Evolutionary conservation across 768 basidiomycete species (phyloP), one percentile per base, ranked within the genome.

Genomic region (Pulveroboletus sp.): DNA sequence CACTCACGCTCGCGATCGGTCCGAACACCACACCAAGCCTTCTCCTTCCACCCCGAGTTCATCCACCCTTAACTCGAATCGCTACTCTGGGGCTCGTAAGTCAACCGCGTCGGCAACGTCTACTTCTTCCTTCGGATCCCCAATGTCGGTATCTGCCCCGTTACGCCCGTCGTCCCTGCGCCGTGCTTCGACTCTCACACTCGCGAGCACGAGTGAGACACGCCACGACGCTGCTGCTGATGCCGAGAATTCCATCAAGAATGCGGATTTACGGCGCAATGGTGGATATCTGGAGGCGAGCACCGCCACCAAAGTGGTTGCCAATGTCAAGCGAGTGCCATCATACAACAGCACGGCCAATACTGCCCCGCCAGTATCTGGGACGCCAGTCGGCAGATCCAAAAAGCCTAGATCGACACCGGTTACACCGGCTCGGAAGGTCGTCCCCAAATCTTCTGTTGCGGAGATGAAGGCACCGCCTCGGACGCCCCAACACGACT

Each of bases 11-110:
- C 58, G 54, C n/a, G 53, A 47, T 37, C 64, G 53, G 3, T 60
- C 60, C 3, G 63, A 60, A 12, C 39, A n/a, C n/a, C n/a, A 68
- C 36, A 56, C 53, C 24, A 58, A 23, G 26, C 38, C 42, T 54
- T 62, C 68, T 48, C 63, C 81, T 1, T 82, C 83, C 4, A 82
- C 82, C 0, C 79, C 84, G 1, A 84, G 81, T 60, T 85, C 82
- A 0, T 78, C 82, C 0, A 85, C 85, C 2, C 72, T 83, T 45
- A 78, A 76, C 55, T 77, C 79, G 19, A 66, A 55, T 39, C 75
- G 55, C 69, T 68, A 49, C 40, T 45, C 59, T 2, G 50, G 31
- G 2, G 38, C 63, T 17, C 65, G 65, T 5, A 69, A 67, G 45
- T 67, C 65, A 10, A 68, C 58, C 16, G 53, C 63, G 55, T 57